A percentile compares a stretch with the other conserved stretches of the same genome.
These are phyloP conservation scores for Pharnaceum exiguum DNA, from an alignment of 148 eudicot genomes.

Conservation along the genomic window DNA sequence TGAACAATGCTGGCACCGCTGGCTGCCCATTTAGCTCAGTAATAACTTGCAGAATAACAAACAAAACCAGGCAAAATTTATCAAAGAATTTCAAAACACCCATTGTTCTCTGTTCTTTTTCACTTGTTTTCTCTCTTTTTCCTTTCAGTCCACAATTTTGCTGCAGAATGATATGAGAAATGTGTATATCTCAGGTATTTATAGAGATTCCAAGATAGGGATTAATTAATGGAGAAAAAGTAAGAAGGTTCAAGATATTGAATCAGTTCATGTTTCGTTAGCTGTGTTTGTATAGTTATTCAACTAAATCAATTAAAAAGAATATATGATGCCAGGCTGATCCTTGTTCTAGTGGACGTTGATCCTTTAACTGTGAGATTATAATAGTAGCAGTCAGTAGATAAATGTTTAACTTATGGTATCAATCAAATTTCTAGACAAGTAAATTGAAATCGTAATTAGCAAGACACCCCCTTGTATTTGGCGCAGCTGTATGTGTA, in stretches of 20 bases:
- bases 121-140: background rate
- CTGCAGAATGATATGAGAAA: background rate
- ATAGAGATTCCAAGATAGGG: no score
- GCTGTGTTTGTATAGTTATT: background rate
- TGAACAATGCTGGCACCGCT: conserved; percentile 73
- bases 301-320: background rate
- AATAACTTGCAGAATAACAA: background rate
- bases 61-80: background rate
- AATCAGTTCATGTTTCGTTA: conserved; percentile 1
- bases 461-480: no score
- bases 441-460: no score
- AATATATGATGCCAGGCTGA: background rate
- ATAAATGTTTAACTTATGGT: no score
- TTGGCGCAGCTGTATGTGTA: no score
- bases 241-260: conserved; percentile 2
- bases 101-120: background rate
- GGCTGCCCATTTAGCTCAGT: conserved; percentile 50
- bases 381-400: no score
- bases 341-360: background rate
- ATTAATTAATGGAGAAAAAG: no score
- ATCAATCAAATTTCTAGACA: no score
- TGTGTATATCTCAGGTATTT: no score
- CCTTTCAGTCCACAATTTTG: conserved; percentile 4
- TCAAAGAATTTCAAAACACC: background rate
- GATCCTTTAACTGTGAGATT: conserved; percentile 23